Base-by-base conservation (phyloP, 306 rosid genomes). In the Cucurbita argyrosperma region DNA sequence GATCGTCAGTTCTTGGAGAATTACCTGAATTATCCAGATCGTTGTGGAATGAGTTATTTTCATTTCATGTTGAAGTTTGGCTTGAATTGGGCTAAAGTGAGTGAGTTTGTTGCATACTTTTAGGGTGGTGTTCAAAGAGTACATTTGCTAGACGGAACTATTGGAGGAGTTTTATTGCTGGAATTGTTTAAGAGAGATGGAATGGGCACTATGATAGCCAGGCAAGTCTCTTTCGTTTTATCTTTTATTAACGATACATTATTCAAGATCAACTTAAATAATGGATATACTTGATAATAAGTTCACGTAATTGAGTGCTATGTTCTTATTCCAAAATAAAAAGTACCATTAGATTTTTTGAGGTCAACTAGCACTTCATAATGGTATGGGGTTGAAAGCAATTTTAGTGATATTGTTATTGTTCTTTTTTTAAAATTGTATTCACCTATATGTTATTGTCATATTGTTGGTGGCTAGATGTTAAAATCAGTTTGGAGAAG, bases 91-190 rank as follows among this genome's bases (percentile, higher is more conserved):
- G 69, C 69, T 47, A 3, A 6, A 47, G 47, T 47, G 43, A 53
- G 16, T 52, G 43, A 53, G 16, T 52, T 80, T 79, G 79, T 54
- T 83, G 12, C 56, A 26, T 68, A 7, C 56, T 86, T 63, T 75
- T 88, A 94, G 99, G 92, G 96, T 38, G 99, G 99, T 49, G 99
- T 95, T 77, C 95, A 95, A 87, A 89, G 99, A 87, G 99, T 95
- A 61, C 99, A 91, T 88, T 80, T 95, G 85, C 80, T 95, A 77
- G 97, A 95, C 84, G 99, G 97, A 63, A 95, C 99, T 52, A 84
- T 84, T 76, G 85, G 92, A 60, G 99, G 97, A 78, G 97, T 95
- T 77, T 79, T 95, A 76, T 77, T 91, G 81, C 86, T 95, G 87
- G 99, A 95, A 77, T 89, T 95, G 83, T 91, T 88, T 72, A 95